A percentile compares a stretch with the other conserved stretches of the same genome.
Conservation (phyloP, 495 filamentous ascomycete species). For the Penicillium lagena region DNA sequence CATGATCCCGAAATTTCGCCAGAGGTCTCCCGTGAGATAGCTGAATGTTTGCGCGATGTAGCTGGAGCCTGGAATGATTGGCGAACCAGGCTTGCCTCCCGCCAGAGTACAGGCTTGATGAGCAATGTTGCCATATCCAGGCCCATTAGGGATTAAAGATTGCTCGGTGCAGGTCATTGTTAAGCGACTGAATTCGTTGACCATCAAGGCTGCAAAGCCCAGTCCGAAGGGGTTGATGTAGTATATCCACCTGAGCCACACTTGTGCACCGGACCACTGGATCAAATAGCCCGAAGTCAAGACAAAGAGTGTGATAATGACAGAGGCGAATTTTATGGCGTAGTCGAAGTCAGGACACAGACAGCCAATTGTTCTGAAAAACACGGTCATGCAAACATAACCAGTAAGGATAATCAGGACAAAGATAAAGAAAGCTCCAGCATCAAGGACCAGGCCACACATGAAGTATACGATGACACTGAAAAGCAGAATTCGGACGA, state of each 20-base stretch:
- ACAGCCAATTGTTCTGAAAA: conserved; percentile 73
- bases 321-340: conserved; percentile 71
- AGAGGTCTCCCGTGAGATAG: conserved; percentile 55
- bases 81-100: conserved; percentile 57
- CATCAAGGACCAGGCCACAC: conserved; percentile 56
- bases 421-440: conserved; percentile 77
- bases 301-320: conserved; percentile 73
- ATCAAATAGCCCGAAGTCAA: conserved; percentile 76
- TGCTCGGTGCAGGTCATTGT: conserved; percentile 57
- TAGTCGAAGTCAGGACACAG: conserved; percentile 80
- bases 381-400: conserved; percentile 72
- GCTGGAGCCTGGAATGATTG: conserved; percentile 48
- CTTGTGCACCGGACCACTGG: conserved; percentile 60
- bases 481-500: conserved; percentile 63
- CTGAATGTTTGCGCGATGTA: conserved; percentile 60
- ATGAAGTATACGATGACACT: conserved; percentile 77
- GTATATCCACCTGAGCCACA: conserved; percentile 78
- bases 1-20: conserved; percentile 75
- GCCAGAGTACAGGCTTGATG: conserved; percentile 71
- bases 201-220: conserved; percentile 69
- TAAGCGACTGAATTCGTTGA: conserved; percentile 68
- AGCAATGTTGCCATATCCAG: conserved; percentile 56
- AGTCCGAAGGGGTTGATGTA: conserved; percentile 74
- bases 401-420: conserved; percentile 61
- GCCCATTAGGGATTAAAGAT: conserved; percentile 59